Evolutionary conservation across 2,329 filamentous ascomycete genomes (phyloP).

Genomic region (Rutstroemia sp.): DNA sequence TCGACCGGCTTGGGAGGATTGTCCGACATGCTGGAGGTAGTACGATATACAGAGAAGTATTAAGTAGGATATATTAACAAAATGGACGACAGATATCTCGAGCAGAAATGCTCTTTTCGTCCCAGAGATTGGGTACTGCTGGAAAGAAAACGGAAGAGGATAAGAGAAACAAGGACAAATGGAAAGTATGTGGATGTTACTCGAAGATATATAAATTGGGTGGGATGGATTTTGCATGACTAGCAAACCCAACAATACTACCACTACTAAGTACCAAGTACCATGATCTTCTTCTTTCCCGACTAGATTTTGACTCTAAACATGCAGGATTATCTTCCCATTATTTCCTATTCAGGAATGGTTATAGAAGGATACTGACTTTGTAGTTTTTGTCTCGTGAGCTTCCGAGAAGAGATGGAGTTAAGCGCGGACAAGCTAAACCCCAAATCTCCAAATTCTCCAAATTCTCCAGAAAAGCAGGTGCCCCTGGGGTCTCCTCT

Average conservation of each 20-base stretch:
- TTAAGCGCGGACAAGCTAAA: background rate
- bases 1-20: background rate
- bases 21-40: background rate
- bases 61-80: background rate
- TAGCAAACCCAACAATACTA: background rate
- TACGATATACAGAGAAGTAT: background rate
- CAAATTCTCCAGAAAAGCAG: background rate
- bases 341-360: slow-evolving; percentile 3
- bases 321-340: background rate
- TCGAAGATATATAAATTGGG: slow-evolving; percentile 5
- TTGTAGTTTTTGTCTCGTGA: background rate
- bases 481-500: slow-evolving; percentile 1
- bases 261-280: background rate
- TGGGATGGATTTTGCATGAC: background rate
- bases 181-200: background rate
- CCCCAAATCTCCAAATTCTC: background rate
- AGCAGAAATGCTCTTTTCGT: background rate
- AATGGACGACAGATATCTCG: background rate
- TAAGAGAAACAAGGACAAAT: background rate
- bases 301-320: background rate
- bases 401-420: background rate
- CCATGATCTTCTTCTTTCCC: background rate
- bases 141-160: background rate
- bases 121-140: background rate
- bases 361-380: background rate